phyloP scores from a whole-genome alignment of 1,284 basidiomycete species.

The Leccinum holopus region DNA sequence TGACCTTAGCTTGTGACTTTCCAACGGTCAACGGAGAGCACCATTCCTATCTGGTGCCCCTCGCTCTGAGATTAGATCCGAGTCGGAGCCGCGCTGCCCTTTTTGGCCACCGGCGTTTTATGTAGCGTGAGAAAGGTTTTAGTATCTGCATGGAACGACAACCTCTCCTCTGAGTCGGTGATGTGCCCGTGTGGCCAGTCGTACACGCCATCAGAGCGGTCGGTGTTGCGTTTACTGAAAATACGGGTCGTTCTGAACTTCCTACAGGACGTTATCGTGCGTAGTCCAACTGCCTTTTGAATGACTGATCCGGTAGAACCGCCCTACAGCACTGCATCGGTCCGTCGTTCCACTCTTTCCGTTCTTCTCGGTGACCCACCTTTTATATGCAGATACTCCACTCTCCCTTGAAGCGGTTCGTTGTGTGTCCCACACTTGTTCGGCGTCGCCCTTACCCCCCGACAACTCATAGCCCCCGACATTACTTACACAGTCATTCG shows the following conservation, averaged over 20 bases:
- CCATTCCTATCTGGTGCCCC: too few relatives aligned
- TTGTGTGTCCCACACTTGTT: background rate
- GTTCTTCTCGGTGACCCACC: background rate
- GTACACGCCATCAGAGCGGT: conserved; percentile 69
- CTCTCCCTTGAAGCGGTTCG: conserved; percentile 33
- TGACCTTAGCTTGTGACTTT: too few relatives aligned
- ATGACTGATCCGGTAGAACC: conserved; percentile 11
- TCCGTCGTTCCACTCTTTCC: conserved; percentile 12
- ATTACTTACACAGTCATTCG: conserved; percentile 83
- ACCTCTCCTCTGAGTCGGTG: conserved; percentile 36
- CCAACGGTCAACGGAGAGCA: too few relatives aligned
- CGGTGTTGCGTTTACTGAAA: conserved; percentile 17
- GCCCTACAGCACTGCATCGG: conserved; percentile 31
- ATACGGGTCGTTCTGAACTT: background rate
- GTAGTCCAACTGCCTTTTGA: conserved; percentile 14
- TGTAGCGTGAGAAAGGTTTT: background rate
- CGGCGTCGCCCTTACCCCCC: conserved; percentile 13
- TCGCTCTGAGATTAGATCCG: too few relatives aligned
- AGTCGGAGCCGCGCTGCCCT: too few relatives aligned
- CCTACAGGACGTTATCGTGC: conserved; percentile 59
- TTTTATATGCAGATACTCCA: conserved; percentile 27
- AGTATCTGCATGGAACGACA: conserved; percentile 34
- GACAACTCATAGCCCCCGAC: conserved; percentile 75
- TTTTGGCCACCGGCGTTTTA: background rate
- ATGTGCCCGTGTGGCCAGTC: conserved; percentile 68